Conservation (phyloP, 768 basidiomycete species). For the Rhodocollybia butyracea region DNA sequence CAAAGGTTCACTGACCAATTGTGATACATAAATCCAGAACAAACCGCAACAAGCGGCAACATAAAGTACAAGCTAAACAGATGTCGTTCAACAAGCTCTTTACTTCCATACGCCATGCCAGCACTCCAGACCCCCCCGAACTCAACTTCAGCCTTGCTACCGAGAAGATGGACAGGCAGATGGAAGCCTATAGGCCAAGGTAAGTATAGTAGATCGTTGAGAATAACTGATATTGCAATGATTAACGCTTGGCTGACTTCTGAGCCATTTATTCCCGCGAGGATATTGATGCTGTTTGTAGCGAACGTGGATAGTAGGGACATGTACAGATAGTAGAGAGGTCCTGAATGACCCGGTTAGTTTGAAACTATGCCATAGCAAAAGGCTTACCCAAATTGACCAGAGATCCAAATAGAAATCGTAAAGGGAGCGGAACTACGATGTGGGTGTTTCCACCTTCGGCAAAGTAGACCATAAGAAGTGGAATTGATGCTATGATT, state of each 20-base stretch:
- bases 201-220: conserved; percentile 94
- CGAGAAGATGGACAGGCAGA: conserved; percentile 68
- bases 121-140: conserved; percentile 80
- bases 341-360: conserved; percentile 48
- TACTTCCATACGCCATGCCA: conserved; percentile 83
- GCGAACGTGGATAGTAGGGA: conserved; percentile 92
- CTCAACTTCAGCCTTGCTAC: conserved; percentile 61
- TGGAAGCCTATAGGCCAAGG: conserved; percentile 79
- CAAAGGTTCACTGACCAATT: conserved; percentile 69
- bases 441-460: conserved; percentile 92
- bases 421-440: conserved; percentile 84
- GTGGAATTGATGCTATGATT: conserved; percentile 90
- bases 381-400: conserved; percentile 76
- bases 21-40: conserved; percentile 87
- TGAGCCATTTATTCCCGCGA: conserved; percentile 95
- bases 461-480: conserved; percentile 95
- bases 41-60: conserved; percentile 90
- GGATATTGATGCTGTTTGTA: conserved; percentile 98
- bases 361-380: neutral
- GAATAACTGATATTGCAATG: conserved; percentile 84
- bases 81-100: conserved; percentile 87
- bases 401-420: conserved; percentile 68
- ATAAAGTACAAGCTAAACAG: conserved; percentile 97
- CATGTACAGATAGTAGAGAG: conserved; percentile 96
- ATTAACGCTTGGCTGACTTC: conserved; percentile 93